phyloP scores from a whole-genome alignment of 148 eudicot species.

The Rhododendron mucronatum region DNA sequence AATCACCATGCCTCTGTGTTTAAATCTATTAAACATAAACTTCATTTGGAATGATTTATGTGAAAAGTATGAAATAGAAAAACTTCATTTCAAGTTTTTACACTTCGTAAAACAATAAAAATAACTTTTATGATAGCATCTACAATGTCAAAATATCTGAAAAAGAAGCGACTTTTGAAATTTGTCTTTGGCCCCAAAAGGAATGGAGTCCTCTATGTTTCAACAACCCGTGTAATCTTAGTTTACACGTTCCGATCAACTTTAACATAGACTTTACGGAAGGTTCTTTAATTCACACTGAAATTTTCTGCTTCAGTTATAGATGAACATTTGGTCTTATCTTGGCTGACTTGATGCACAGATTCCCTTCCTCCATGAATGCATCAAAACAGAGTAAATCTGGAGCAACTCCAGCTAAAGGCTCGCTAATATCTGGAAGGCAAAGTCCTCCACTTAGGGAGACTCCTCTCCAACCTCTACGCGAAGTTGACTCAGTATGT shows the following conservation, averaged over 20 bases:
- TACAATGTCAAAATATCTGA: not conserved
- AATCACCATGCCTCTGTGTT: not conserved
- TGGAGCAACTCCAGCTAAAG: conserved; percentile 55
- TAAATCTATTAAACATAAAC: not conserved
- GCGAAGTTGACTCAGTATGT: conserved; percentile 42
- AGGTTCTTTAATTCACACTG: not conserved
- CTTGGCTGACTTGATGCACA: not conserved
- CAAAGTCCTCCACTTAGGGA: conserved; percentile 35
- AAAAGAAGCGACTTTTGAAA: not conserved
- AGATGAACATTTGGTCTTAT: not conserved
- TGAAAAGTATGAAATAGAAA: not conserved
- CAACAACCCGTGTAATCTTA: not conserved
- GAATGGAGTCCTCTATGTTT: not conserved
- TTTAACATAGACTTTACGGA: not conserved
- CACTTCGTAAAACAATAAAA: not conserved
- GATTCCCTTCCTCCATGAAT: conserved; percentile 60
- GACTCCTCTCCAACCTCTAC: conserved; percentile 34
- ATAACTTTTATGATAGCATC: not conserved
- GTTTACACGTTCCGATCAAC: not conserved
- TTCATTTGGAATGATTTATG: not conserved
- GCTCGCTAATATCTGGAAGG: conserved; percentile 38
- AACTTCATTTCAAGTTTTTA: not conserved
- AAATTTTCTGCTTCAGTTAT: not conserved
- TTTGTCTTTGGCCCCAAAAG: not conserved
- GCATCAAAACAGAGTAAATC: conserved; percentile 42